phyloP scores from a whole-genome alignment of 2,329 filamentous ascomycete genomes.

The Alternaria tenuissima region DNA sequence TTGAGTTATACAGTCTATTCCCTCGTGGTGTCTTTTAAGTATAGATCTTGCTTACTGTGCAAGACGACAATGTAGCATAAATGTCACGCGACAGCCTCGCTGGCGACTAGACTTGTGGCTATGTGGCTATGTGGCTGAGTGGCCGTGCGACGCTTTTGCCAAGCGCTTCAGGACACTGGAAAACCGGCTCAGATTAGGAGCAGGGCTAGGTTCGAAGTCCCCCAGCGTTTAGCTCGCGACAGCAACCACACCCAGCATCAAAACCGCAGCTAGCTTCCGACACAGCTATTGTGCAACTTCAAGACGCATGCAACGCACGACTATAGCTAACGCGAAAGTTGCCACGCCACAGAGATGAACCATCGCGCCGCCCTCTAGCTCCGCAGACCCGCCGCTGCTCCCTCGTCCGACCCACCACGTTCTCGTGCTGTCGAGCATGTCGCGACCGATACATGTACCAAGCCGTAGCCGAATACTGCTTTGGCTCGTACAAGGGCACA shows the following conservation, averaged over 20 bases:
- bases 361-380: constrained; percentile 17
- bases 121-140: not conserved
- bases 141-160: constrained; percentile 25
- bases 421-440: constrained; percentile 18
- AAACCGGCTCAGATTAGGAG: constrained; percentile 8
- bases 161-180: constrained; percentile 14
- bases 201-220: not conserved
- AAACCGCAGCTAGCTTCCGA: constrained; percentile 10
- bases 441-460: constrained; percentile 18
- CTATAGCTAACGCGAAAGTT: constrained; percentile 17
- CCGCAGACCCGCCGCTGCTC: constrained; percentile 17
- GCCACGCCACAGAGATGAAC: constrained; percentile 13
- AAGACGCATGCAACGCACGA: constrained; percentile 9
- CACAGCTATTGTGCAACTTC: constrained; percentile 15
- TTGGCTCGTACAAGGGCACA: constrained; percentile 16
- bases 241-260: constrained; percentile 9
- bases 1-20: not conserved
- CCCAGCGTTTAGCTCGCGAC: constrained; percentile 5
- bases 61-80: not conserved
- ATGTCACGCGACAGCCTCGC: not conserved
- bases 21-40: not conserved
- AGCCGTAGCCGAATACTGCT: constrained; percentile 15
- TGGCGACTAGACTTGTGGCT: not conserved
- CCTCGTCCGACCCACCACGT: constrained; percentile 15
- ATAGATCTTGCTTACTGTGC: not conserved